Evolutionary conservation across 2,329 filamentous ascomycete genomes (phyloP), one percentile per base, ranked within the genome.

Genomic region (Penicillium janthinellum): DNA sequence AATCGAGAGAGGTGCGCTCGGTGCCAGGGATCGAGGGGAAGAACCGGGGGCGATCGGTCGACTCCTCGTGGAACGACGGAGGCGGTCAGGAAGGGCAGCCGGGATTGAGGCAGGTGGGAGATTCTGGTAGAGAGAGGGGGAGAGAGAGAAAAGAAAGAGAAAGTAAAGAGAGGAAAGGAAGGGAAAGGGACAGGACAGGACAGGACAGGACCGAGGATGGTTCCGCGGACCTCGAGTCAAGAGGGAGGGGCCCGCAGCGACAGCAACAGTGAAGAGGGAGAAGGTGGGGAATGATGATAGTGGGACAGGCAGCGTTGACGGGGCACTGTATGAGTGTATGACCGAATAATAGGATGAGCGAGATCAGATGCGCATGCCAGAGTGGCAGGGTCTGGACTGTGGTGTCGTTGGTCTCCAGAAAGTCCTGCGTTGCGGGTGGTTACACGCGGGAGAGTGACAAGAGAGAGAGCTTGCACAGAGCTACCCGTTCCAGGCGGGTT

Each of bases 231-330:
- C 56, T 62, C 62, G 55, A 60, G 49, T 62, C 59, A 44, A 62
- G 59, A 57, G 39, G 53, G 59, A 58, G 64, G 65, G 64, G 59
- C 53, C 49, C 39, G 56, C 54, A 52, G 63, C 58, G 56, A 56
- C 56, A 62, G 25, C 35, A 42, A 44, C 51, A 52, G 49, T 17
- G 15, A 14, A 14, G 34, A 4, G 22, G 6, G 17, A 35, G 20
- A 31, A 42, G 31, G 64, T 67, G 66, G 64, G 47, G 64, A 60
- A 66, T 51, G 54, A 58, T 57, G 52, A 58, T 59, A 63, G 66
- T 68, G 65, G 66, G 60, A 66, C 63, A 64, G 47, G 20, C 54
- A 31, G 42, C 66, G 57, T 63, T 58, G 63, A 58, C 54, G 11
- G 48, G 48, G 28, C 5, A 31, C 6, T n/a, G 58, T 59, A 59